Base-by-base conservation (phyloP, 805 yeast genomes). In the Nakazawaea ambrosiae region DNA sequence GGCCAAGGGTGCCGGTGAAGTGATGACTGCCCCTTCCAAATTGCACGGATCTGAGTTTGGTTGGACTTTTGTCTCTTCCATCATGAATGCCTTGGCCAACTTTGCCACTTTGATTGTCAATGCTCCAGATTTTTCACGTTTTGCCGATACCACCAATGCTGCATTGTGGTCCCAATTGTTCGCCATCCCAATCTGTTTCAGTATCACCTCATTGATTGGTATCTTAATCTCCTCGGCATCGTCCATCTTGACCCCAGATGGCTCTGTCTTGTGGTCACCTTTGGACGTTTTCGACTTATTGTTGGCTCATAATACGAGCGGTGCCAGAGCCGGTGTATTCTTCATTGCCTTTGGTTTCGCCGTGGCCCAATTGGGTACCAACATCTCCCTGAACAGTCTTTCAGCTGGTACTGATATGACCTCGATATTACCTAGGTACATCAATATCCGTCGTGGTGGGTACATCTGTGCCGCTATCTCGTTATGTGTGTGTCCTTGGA, bases 71-170 rank as follows among this genome's bases (percentile, higher is more conserved):
- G 73, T 87, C 37, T 69, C 70, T 48, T 75, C 90, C 4, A 67
- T 78, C 23, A 83, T 88, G 95, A 81, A 78, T 59, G 70, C 88
- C 16, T 62, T 87, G 44, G 84, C 94, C 20, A 87, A 86, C 60
- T 87, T 87, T 53, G 92, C 95, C 4, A 82, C 96, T n/a, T 69
- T 87, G 50, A 82, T 88, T 51, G 73, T 82, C 37, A 87, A 87
- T 60, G 84, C 92, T 12, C 94, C 96, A 2, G 96, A 87, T 65
- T 87, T 87, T 58, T 71, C 95, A 19, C 75, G 96, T 58, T 81
- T 86, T 61, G 82, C 95, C 8, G 71, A 67, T 45, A 77, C 75
- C 17, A 66, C 70, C 36, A 56, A 49, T 30, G 62, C 74, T 16
- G 68, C 80, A 3, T 50, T 65, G n/a, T 65, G 68, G 57, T 70